These are phyloP conservation scores for Hanseniaspora valbyensis DNA, from an alignment of 805 yeast genomes.

Conservation along the genomic window DNA sequence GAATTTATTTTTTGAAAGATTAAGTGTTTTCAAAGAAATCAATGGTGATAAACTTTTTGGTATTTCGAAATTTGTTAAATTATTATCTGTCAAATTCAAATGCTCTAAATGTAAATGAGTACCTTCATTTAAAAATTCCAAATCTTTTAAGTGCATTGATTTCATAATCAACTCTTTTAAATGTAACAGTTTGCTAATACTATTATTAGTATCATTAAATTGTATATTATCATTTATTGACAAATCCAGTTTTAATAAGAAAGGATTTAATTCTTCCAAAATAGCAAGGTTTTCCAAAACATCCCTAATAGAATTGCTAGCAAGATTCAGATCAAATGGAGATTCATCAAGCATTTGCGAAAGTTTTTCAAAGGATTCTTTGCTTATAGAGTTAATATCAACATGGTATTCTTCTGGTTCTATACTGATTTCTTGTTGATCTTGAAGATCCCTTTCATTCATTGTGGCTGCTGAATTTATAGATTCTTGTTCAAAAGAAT, in stretches of 20 bases:
- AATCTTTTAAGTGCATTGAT: slow-evolving; percentile 7
- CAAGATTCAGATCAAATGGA: slow-evolving; percentile 4
- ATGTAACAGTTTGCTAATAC: slow-evolving; percentile 1
- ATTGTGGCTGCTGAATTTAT: no score
- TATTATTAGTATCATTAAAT: neutral
- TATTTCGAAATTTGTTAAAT: neutral
- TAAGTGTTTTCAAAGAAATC: slow-evolving; percentile 6
- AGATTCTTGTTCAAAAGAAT: neutral
- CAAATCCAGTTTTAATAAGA: slow-evolving; percentile 5
- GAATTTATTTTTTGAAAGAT: slow-evolving; percentile 8
- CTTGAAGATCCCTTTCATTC: no score
- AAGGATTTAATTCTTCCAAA: slow-evolving; percentile 10
- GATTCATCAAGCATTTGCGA: neutral
- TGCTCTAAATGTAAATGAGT: slow-evolving; percentile 9
- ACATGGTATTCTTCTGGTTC: neutral
- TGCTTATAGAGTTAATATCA: neutral
- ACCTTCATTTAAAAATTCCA: slow-evolving; percentile 4
- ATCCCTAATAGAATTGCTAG: neutral
- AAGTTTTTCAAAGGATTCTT: slow-evolving; percentile 5
- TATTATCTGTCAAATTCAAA: slow-evolving; percentile 8
- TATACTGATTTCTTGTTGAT: no score
- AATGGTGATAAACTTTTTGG: neutral
- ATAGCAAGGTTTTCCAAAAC: slow-evolving; percentile 7
- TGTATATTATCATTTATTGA: neutral
- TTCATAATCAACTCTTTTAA: slow-evolving; percentile 2